Conservation (phyloP, 768 basidiomycete genomes). For the Kwoniella sp. region DNA sequence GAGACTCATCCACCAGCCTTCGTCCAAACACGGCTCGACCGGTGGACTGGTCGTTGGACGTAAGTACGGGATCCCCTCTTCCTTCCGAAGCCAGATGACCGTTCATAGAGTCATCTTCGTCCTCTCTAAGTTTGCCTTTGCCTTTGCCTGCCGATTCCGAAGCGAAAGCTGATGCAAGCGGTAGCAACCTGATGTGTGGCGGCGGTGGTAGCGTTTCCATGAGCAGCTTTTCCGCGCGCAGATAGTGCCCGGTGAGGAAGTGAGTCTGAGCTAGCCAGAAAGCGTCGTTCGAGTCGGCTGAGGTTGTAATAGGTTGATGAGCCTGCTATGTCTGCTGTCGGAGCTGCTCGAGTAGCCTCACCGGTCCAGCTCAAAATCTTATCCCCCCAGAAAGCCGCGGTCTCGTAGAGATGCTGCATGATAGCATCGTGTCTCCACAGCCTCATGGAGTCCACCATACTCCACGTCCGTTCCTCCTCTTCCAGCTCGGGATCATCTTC, state of each 20-base stretch:
- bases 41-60: too few relatives aligned
- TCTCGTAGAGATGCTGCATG: conserved; percentile 96
- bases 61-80: too few relatives aligned
- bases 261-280: conserved; percentile 99
- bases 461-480: conserved; percentile 56
- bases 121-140: conserved; percentile 25
- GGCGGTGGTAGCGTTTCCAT: conserved; percentile 73
- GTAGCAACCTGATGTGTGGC: conserved; percentile 17
- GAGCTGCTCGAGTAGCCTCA: conserved; percentile 47
- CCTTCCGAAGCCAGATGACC: too few relatives aligned
- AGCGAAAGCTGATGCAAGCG: too few relatives aligned
- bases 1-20: conserved; percentile 84
- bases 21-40: conserved; percentile 52
- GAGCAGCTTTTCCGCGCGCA: conserved; percentile 84
- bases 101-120: conserved; percentile 21
- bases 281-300: conserved; percentile 93
- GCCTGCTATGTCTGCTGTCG: neutral
- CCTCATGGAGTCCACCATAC: conserved; percentile 89
- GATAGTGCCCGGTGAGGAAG: conserved; percentile 92
- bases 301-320: conserved; percentile 7
- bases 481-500: conserved; percentile 8
- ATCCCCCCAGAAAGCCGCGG: conserved; percentile 97
- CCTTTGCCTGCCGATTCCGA: conserved; percentile 15
- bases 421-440: conserved; percentile 96
- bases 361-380: conserved; percentile 95